Evolutionary conservation across 805 yeast species (phyloP).

Genomic region (Candida patagonica): DNA sequence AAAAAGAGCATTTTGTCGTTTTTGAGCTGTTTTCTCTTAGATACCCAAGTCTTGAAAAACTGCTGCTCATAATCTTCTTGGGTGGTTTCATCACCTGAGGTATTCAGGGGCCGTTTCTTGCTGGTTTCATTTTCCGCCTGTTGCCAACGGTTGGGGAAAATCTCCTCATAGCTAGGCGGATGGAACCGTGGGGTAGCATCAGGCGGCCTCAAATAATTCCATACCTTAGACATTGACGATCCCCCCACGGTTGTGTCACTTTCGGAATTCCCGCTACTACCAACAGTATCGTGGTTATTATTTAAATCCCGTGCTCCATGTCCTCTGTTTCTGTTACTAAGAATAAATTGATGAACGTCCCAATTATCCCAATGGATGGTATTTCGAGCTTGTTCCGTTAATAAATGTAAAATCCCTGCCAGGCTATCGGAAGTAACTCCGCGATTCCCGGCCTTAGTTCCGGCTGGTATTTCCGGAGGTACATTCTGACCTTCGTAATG

Average conservation of each 20-base stretch:
- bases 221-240: constrained; percentile 9
- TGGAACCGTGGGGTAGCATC: constrained; percentile 2
- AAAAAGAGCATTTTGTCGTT: constrained; percentile 81
- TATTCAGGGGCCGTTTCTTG: background rate
- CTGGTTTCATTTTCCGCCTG: constrained; percentile 3
- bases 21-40: constrained; percentile 35
- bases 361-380: constrained; percentile 10
- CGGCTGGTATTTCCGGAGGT: background rate
- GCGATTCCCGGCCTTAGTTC: background rate
- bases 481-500: constrained; percentile 1
- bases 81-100: background rate
- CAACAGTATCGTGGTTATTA: background rate
- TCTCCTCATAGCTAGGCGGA: constrained; percentile 23
- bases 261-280: constrained; percentile 5
- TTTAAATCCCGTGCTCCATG: background rate
- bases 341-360: constrained; percentile 1
- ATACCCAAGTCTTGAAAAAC: constrained; percentile 28
- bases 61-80: constrained; percentile 16
- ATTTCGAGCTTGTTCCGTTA: constrained; percentile 15
- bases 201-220: constrained; percentile 13
- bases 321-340: too few species aligned
- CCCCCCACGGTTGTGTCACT: constrained; percentile 13
- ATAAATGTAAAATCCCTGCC: constrained; percentile 11
- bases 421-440: constrained; percentile 16
- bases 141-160: constrained; percentile 19